Conservation (phyloP, 2,329 filamentous ascomycete genomes). For the Colletotrichum sp. region DNA sequence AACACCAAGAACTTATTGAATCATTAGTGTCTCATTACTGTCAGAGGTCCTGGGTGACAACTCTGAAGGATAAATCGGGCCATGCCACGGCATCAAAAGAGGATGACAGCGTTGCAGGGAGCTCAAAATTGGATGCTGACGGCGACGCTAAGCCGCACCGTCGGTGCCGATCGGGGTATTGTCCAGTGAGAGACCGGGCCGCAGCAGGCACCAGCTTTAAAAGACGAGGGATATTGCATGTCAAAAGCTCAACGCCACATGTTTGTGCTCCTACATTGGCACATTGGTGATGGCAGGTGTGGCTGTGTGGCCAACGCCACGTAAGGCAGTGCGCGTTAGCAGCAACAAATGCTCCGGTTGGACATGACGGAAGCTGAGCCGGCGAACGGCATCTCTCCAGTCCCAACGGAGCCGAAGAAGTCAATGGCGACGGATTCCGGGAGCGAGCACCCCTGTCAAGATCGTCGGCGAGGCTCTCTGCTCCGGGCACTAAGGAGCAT, state of each 20-base stretch:
- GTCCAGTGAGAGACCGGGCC: neutral
- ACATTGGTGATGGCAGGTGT: neutral
- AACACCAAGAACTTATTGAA: neutral
- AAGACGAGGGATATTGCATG: neutral
- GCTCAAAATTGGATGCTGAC: neutral
- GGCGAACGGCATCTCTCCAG: neutral
- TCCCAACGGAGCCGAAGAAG: neutral
- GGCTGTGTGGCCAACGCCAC: neutral
- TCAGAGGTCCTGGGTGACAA: neutral
- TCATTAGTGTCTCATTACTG: neutral
- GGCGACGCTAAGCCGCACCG: neutral
- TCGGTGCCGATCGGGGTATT: neutral
- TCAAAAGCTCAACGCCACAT: neutral
- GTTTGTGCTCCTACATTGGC: neutral
- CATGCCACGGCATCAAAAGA: neutral
- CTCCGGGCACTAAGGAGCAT: neutral
- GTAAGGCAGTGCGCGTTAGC: neutral
- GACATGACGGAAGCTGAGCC: neutral
- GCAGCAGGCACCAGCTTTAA: neutral
- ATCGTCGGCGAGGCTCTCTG: slow-evolving; percentile 2
- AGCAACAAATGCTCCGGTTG: neutral
- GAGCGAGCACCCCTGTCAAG: neutral
- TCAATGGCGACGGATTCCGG: neutral
- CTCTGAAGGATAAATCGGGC: too few species aligned
- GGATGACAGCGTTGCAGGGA: neutral